Evolutionary conservation across 2,329 filamentous ascomycete genomes (phyloP).

Genomic region (Fusarium aywerte): DNA sequence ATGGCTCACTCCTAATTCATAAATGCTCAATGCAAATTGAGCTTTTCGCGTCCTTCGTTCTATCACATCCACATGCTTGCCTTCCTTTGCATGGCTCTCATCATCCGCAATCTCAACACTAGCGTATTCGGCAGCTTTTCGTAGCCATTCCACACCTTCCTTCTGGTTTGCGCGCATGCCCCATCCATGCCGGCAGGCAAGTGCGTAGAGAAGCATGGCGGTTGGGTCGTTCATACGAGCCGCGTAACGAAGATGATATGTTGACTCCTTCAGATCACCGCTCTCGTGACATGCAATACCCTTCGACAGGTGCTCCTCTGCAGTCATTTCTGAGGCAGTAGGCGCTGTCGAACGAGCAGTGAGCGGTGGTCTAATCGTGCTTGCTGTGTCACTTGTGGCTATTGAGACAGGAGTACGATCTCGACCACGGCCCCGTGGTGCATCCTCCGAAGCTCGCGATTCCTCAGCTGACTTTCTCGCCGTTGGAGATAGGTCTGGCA

Average conservation of each 20-base stretch:
- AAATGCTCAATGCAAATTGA: slow-evolving; percentile 94
- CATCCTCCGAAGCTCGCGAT: slow-evolving; percentile 60
- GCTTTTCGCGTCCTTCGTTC: slow-evolving; percentile 87
- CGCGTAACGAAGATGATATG: slow-evolving; percentile 92
- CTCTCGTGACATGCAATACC: slow-evolving; percentile 91
- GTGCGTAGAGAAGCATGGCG: slow-evolving; percentile 93
- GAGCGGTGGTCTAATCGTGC: slow-evolving; percentile 58
- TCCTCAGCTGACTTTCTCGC: slow-evolving; percentile 58
- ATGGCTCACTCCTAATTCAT: slow-evolving; percentile 95
- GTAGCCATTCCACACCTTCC: slow-evolving; percentile 91
- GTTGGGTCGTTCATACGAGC: slow-evolving; percentile 88
- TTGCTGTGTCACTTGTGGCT: slow-evolving; percentile 64
- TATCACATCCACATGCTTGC: slow-evolving; percentile 70
- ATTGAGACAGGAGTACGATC: slow-evolving; percentile 61
- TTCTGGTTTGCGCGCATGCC: slow-evolving; percentile 92
- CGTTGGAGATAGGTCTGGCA: slow-evolving; percentile 58
- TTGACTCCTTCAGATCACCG: slow-evolving; percentile 90
- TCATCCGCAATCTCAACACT: slow-evolving; percentile 86
- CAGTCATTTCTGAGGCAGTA: slow-evolving; percentile 74
- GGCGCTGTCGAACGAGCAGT: slow-evolving; percentile 61
- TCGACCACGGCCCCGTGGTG: slow-evolving; percentile 59
- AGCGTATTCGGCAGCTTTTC: slow-evolving; percentile 87
- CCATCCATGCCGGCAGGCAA: slow-evolving; percentile 97
- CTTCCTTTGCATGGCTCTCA: slow-evolving; percentile 72
- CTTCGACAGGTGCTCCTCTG: slow-evolving; percentile 89